Evolutionary conservation across 768 basidiomycete genomes (phyloP), one percentile per base, ranked within the genome.

Genomic region (Rubroboletus pulcherrimus): DNA sequence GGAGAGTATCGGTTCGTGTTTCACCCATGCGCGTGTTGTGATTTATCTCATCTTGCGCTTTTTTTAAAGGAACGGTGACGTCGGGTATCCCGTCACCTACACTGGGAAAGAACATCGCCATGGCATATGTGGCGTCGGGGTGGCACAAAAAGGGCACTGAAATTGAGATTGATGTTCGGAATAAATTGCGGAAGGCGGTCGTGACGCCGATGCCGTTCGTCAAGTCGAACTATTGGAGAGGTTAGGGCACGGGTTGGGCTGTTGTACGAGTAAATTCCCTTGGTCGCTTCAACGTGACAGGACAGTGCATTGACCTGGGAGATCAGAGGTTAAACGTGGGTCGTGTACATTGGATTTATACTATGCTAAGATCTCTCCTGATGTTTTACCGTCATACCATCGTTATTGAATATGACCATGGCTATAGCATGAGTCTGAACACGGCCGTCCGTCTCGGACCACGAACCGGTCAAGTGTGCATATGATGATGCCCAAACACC

Each of bases 11-110:
- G 89, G 91, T 86, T 29, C 58, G 80, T 75, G 49, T 44, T 26
- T 38, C 26, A 21, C 10, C 31, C 63, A 49, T 15, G 19, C 38
- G 15, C 34, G 41, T 49, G 60, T 39, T 49, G 58, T 33, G 33
- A 29, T 45, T 26, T 34, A 8, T 39, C 45, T 55, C 43, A 57
- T 17, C 48, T 43, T 39, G 31, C 31, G 17, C 26, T 7, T 5
- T 29, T 68, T 83, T 52, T 8, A 15, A 24, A 70, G 92, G 93
- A 35, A 68, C 73, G 12, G 82, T 98, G 44, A 99, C 95, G 0
- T 98, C 94, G 0, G 97, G 96, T 44, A 97, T 98, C 58, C 97
- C 97, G 14, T 93, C 93, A 0, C 96, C 95, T 0, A 88, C 92
- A 1, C 76, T 93, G 4, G 84, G 83, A 1, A 86, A 87, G 70